A percentile compares a stretch with the other conserved stretches of the same genome.
phyloP scores from a whole-genome alignment of 768 basidiomycete genomes.

The Lentinula raphanica region DNA sequence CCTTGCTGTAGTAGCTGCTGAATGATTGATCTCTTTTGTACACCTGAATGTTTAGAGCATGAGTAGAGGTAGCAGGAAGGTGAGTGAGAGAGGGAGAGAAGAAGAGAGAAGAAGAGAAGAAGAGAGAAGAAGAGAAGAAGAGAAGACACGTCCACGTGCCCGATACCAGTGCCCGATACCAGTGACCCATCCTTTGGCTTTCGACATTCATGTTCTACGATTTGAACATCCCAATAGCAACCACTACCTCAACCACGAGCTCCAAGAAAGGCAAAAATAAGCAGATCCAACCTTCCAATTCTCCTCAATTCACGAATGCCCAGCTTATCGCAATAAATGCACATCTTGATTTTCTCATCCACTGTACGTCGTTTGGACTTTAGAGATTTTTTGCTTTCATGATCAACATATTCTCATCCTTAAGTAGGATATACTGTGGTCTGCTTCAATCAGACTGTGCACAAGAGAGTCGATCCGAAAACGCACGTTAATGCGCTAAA shows the following conservation, averaged over 20 bases:
- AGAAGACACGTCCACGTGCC: neutral
- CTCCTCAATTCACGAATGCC: slow-evolving; percentile 40
- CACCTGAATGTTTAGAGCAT: too few species aligned
- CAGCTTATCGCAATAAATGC: slow-evolving; percentile 57
- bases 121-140: too few species aligned
- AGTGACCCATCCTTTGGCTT: neutral
- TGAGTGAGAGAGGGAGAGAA: too few species aligned
- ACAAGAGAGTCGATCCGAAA: slow-evolving; percentile 69
- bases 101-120: too few species aligned
- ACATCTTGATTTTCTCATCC: slow-evolving; percentile 64
- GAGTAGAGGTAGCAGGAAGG: too few species aligned
- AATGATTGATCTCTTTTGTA: too few species aligned
- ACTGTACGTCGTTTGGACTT: slow-evolving; percentile 46
- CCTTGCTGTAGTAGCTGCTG: too few species aligned
- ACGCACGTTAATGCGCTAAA: slow-evolving; percentile 62
- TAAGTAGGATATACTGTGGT: slow-evolving; percentile 85
- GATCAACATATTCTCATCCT: slow-evolving; percentile 5
- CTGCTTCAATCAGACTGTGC: slow-evolving; percentile 68
- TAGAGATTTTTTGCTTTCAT: neutral
- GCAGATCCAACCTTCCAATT: slow-evolving; percentile 28
- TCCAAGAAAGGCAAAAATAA: slow-evolving; percentile 61
- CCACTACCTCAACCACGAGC: slow-evolving; percentile 21
- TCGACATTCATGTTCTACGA: slow-evolving; percentile 57
- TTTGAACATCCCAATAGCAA: slow-evolving; percentile 55
- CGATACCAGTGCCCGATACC: neutral